Percentiles rank a stretch among this genome's conserved stretches.
phyloP scores from a whole-genome alignment of 495 filamentous ascomycete species.

The Halenospora varia region DNA sequence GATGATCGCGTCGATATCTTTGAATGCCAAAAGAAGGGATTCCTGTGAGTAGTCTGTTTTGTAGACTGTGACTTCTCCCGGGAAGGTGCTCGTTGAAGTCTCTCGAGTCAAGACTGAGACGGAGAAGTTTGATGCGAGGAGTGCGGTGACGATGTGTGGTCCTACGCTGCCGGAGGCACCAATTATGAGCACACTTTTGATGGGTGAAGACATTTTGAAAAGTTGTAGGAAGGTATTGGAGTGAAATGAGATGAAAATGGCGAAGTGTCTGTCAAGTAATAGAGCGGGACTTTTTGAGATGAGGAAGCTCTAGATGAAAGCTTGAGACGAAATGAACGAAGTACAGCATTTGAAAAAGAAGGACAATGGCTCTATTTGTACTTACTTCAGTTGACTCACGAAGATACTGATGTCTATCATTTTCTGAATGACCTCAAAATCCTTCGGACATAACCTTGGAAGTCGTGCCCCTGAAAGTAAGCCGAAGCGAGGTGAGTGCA shows the following conservation, averaged over 20 bases:
- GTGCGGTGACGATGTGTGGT: background rate
- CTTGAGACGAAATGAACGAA: background rate
- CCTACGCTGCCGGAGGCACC: background rate
- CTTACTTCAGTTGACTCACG: too few relatives aligned
- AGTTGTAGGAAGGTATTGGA: too few relatives aligned
- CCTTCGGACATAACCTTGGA: background rate
- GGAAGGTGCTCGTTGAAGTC: background rate
- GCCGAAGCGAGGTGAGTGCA: background rate
- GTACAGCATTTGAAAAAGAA: background rate
- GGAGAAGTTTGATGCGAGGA: background rate
- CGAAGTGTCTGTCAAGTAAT: too few relatives aligned
- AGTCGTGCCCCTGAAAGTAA: background rate
- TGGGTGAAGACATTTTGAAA: background rate
- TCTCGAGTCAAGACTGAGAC: background rate
- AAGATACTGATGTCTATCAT: too few relatives aligned
- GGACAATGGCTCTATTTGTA: too few relatives aligned
- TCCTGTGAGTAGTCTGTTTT: background rate
- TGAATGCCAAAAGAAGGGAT: background rate
- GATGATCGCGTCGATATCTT: background rate
- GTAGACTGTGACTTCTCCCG: background rate
- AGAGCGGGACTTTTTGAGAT: too few relatives aligned
- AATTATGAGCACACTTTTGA: background rate
- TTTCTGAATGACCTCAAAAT: background rate
- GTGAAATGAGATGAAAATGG: too few relatives aligned
- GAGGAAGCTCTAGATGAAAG: background rate